Evolutionary conservation across 306 rosid genomes (phyloP).

Genomic region (Malus sylvestris): DNA sequence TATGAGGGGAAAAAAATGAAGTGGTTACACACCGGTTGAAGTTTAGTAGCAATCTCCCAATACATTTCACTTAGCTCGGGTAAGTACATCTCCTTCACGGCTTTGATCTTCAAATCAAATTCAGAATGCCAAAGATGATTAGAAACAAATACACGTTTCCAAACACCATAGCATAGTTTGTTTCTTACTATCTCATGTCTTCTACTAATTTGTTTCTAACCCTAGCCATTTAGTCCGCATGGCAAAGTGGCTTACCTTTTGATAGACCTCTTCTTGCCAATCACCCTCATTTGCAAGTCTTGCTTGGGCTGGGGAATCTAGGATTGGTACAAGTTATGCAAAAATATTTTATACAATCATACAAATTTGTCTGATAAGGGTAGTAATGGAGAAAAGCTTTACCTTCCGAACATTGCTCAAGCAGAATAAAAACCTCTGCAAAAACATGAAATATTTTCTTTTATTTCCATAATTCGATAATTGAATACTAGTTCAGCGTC

Average conservation of each 20-base stretch:
- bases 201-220: background rate
- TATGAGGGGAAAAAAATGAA: background rate
- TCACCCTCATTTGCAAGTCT: conserved; percentile 64
- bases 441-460: background rate
- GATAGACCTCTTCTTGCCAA: conserved; percentile 79
- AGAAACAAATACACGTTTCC: background rate
- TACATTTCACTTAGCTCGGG: conserved; percentile 56
- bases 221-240: background rate
- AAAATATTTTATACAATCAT: background rate
- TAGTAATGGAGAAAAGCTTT: background rate
- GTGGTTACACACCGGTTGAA: conserved; percentile 51
- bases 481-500: background rate
- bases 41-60: conserved; percentile 43
- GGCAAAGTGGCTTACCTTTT: conserved; percentile 47
- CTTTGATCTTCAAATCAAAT: conserved; percentile 46
- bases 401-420: background rate
- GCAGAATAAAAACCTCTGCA: background rate
- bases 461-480: no score
- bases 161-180: background rate
- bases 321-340: conserved; percentile 34
- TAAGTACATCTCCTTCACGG: conserved; percentile 57
- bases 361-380: background rate
- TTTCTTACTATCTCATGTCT: background rate
- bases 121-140: conserved; percentile 13
- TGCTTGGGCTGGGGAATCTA: conserved; percentile 68